Evolutionary conservation across 192 early-diverging fungal genomes (phyloP).

Genomic region (Lunasporangiospora selenospora): DNA sequence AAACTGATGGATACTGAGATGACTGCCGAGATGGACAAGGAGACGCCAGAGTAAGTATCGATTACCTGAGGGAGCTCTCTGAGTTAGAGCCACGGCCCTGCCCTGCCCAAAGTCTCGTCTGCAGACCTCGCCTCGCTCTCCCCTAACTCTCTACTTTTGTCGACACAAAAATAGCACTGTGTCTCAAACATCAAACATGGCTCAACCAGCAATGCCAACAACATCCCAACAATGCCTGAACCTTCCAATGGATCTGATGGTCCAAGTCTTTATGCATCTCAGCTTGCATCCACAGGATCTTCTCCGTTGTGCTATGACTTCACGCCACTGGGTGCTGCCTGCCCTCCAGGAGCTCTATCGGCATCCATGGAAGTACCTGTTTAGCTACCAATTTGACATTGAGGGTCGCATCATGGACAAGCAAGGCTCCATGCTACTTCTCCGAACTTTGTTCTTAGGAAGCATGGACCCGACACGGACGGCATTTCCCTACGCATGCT

Average conservation of each 20-base stretch:
- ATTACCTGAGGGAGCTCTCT: too few species aligned
- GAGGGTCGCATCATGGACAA: conserved; percentile 42
- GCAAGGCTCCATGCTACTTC: conserved; percentile 36
- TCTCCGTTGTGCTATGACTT: conserved; percentile 29
- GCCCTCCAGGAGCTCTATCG: conserved; percentile 45
- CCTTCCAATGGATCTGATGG: conserved; percentile 30
- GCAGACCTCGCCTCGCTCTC: background rate
- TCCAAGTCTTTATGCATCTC: conserved; percentile 42
- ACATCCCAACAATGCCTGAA: too few species aligned
- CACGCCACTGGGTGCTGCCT: conserved; percentile 20
- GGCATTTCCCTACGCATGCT: conserved; percentile 31
- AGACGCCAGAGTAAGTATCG: too few species aligned
- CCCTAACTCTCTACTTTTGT: background rate
- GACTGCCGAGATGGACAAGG: too few species aligned
- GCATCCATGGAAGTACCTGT: conserved; percentile 40
- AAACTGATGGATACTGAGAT: too few species aligned
- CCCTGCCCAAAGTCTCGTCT: background rate
- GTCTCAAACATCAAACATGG: too few species aligned
- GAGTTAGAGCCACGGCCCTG: background rate
- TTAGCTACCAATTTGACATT: conserved; percentile 38
- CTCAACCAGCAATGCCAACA: conserved; percentile 2
- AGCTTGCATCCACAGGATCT: conserved; percentile 23
- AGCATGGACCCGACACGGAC: conserved; percentile 33
- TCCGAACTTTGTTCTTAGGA: conserved; percentile 40
- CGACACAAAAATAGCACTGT: background rate